phyloP scores from a whole-genome alignment of 768 basidiomycete species.

The Boletus sp. region DNA sequence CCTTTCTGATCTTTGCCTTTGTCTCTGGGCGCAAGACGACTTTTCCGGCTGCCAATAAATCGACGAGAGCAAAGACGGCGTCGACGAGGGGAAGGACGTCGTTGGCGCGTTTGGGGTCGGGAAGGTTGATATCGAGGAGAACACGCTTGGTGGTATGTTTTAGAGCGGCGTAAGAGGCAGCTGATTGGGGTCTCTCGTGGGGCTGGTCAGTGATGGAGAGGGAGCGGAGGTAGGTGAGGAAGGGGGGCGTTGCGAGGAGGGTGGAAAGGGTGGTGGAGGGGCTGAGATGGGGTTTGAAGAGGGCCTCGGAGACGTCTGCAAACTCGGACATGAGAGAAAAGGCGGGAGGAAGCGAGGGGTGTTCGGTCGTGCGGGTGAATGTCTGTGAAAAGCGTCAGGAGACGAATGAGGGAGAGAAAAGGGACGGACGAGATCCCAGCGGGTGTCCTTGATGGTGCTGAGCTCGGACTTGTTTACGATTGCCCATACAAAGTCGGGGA shows the following conservation, averaged over 20 bases:
- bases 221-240: slow-evolving; percentile 78
- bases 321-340: slow-evolving; percentile 85
- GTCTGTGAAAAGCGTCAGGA: slow-evolving; percentile 47
- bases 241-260: slow-evolving; percentile 61
- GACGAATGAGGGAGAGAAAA: not conserved
- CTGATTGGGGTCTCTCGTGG: slow-evolving; percentile 57
- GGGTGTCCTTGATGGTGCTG: slow-evolving; percentile 57
- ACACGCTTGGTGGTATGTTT: slow-evolving; percentile 63
- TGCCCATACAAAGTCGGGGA: slow-evolving; percentile 79
- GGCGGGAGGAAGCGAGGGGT: slow-evolving; percentile 53
- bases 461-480: slow-evolving; percentile 81
- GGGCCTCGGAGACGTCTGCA: slow-evolving; percentile 77
- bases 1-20: slow-evolving; percentile 68
- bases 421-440: slow-evolving; percentile 85
- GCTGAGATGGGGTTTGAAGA: slow-evolving; percentile 52
- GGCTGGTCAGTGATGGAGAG: slow-evolving; percentile 91
- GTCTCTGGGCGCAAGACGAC: slow-evolving; percentile 78
- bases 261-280: slow-evolving; percentile 50
- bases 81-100: slow-evolving; percentile 58
- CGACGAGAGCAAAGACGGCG: slow-evolving; percentile 73
- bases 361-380: slow-evolving; percentile 78
- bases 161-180: slow-evolving; percentile 44
- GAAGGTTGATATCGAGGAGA: slow-evolving; percentile 62
- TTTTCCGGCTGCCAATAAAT: slow-evolving; percentile 50
- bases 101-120: slow-evolving; percentile 44